Conservation (phyloP, 768 basidiomycete species). For the Podaxis carcinomalis region DNA sequence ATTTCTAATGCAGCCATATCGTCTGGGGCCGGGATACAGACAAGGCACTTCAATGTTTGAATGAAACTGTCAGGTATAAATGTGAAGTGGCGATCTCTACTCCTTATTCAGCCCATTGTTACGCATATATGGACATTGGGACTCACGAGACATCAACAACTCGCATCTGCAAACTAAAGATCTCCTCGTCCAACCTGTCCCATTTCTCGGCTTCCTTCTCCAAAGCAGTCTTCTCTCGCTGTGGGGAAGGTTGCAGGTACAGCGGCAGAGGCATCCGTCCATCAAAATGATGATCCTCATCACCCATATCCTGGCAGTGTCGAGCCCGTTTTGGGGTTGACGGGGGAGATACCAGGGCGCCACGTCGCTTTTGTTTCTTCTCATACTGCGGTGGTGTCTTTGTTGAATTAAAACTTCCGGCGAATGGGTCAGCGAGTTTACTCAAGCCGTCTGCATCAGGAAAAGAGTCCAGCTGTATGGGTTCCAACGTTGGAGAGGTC, state of each 20-base stretch:
- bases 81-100: conserved; percentile 7
- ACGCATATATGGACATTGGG: neutral
- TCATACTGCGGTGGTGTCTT: conserved; percentile 20
- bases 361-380: conserved; percentile 7
- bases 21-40: conserved; percentile 9
- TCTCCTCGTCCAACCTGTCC: conserved; percentile 7
- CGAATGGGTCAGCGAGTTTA: conserved; percentile 42
- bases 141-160: conserved; percentile 11
- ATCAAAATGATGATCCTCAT: conserved; percentile 10
- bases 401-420: conserved; percentile 50
- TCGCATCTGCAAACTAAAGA: conserved; percentile 2
- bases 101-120: neutral
- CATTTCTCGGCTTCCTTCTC: conserved; percentile 7
- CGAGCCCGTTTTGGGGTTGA: conserved; percentile 3
- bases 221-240: conserved; percentile 1
- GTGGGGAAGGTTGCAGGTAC: conserved; percentile 5
- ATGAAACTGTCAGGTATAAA: conserved; percentile 9
- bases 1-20: neutral
- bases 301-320: neutral
- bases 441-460: conserved; percentile 17
- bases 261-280: conserved; percentile 5
- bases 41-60: conserved; percentile 8
- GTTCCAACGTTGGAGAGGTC: conserved; percentile 40
- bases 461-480: conserved; percentile 17
- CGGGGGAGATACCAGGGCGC: neutral